phyloP scores from a whole-genome alignment of 768 basidiomycete species.

The Termitomyces sp. region DNA sequence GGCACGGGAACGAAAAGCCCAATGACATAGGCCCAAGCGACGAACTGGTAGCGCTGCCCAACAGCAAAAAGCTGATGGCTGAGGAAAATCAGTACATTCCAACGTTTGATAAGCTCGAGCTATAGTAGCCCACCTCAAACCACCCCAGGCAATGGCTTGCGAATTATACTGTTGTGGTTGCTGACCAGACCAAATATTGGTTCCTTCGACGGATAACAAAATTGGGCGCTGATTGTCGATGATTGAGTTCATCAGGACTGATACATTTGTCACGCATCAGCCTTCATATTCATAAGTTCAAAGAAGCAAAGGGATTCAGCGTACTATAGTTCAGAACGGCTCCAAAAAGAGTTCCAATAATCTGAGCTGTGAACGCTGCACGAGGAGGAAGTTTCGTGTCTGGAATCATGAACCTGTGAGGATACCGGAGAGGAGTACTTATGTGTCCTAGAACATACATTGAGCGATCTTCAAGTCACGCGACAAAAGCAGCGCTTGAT shows the following conservation, averaged over 20 bases:
- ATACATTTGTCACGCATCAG: background rate
- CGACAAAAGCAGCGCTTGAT: conserved; percentile 36
- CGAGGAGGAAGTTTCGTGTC: background rate
- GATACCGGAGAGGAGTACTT: background rate
- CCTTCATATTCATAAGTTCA: background rate
- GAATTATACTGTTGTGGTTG: conserved; percentile 47
- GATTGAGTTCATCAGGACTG: conserved; percentile 56
- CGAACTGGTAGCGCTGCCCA: conserved; percentile 43
- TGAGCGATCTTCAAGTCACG: conserved; percentile 46
- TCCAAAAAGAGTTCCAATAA: conserved; percentile 43
- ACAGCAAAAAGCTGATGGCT: conserved; percentile 38
- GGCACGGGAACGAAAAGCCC: conserved; percentile 48
- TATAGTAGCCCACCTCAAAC: conserved; percentile 22
- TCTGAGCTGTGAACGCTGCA: conserved; percentile 7
- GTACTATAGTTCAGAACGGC: conserved; percentile 40
- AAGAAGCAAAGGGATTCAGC: background rate
- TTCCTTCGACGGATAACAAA: conserved; percentile 49
- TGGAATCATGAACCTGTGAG: background rate
- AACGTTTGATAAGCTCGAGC: background rate
- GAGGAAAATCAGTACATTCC: background rate
- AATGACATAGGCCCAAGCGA: conserved; percentile 40
- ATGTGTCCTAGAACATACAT: conserved; percentile 15
- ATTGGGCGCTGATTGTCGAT: conserved; percentile 45
- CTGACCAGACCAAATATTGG: conserved; percentile 47
- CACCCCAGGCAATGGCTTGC: conserved; percentile 49